These are phyloP conservation scores for Leccinum variicolor DNA, from an alignment of 768 basidiomycete species.

Conservation along the genomic window DNA sequence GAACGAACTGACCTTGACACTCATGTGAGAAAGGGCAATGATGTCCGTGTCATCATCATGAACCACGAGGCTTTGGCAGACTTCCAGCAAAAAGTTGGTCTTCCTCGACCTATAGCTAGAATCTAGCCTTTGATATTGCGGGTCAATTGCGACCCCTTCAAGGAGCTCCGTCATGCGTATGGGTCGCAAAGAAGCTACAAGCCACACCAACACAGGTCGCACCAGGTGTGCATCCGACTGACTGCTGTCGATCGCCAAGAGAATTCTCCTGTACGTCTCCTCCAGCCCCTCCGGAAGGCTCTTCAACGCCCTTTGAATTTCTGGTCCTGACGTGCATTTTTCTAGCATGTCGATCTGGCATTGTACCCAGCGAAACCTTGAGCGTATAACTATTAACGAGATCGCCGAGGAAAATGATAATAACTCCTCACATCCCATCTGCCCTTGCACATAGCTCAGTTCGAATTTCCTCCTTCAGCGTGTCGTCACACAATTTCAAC, in stretches of 20 bases:
- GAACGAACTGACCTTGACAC: slow-evolving; percentile 8
- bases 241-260: slow-evolving; percentile 4
- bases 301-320: slow-evolving; percentile 3
- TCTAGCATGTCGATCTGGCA: slow-evolving; percentile 13
- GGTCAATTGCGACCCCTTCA: slow-evolving; percentile 6
- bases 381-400: background rate
- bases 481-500: background rate
- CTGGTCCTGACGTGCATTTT: background rate
- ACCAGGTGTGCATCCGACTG: background rate
- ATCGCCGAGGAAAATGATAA: background rate
- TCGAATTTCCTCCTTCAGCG: slow-evolving; percentile 9
- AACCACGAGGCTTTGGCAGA: slow-evolving; percentile 5
- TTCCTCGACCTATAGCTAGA: background rate
- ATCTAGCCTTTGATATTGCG: background rate
- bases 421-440: slow-evolving; percentile 18
- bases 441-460: slow-evolving; percentile 3
- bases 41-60: slow-evolving; percentile 11
- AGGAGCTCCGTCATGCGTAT: slow-evolving; percentile 8
- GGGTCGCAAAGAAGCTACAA: slow-evolving; percentile 6
- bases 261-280: slow-evolving; percentile 23
- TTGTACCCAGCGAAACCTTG: slow-evolving; percentile 18
- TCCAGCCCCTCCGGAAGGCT: slow-evolving; percentile 13
- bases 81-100: background rate
- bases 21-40: slow-evolving; percentile 13
- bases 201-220: slow-evolving; percentile 8